These are phyloP conservation scores for Retiboletus flavoniger DNA, from an alignment of 1,284 basidiomycete species.

Conservation along the genomic window DNA sequence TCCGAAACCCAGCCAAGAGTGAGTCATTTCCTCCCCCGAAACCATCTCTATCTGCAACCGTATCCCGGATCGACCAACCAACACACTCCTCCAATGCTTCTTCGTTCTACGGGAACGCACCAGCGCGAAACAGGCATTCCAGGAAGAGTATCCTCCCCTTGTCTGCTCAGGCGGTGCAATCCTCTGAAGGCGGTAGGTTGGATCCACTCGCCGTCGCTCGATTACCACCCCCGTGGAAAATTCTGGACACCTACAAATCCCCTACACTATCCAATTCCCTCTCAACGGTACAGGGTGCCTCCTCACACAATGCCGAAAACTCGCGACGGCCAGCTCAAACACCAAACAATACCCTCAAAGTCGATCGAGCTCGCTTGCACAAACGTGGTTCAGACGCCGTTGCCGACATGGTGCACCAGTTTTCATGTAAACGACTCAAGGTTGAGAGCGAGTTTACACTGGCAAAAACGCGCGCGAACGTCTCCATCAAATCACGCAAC, in stretches of 20 bases:
- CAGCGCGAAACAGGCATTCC: neutral
- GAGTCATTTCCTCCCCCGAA: neutral
- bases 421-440: constrained; percentile 26
- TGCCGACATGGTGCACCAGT: constrained; percentile 20
- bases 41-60: neutral
- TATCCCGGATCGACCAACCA: neutral
- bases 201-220: constrained; percentile 32
- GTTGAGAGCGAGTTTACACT: constrained; percentile 26
- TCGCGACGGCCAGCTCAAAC: constrained; percentile 3
- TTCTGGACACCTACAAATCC: neutral
- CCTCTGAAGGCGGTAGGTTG: constrained; percentile 9
- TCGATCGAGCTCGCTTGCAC: constrained; percentile 29
- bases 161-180: constrained; percentile 18
- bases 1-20: constrained; percentile 2
- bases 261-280: neutral
- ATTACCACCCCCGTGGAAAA: constrained; percentile 30
- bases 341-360: constrained; percentile 9
- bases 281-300: neutral
- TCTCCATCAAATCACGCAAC: constrained; percentile 16
- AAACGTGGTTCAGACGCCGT: constrained; percentile 25
- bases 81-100: constrained; percentile 12
- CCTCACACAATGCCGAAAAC: neutral
- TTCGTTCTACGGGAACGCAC: constrained; percentile 21
- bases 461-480: constrained; percentile 9
- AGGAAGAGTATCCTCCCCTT: constrained; percentile 18